These are phyloP conservation scores for Suhomyces anneliseae DNA, from an alignment of 1,139 yeast species.

Conservation along the genomic window DNA sequence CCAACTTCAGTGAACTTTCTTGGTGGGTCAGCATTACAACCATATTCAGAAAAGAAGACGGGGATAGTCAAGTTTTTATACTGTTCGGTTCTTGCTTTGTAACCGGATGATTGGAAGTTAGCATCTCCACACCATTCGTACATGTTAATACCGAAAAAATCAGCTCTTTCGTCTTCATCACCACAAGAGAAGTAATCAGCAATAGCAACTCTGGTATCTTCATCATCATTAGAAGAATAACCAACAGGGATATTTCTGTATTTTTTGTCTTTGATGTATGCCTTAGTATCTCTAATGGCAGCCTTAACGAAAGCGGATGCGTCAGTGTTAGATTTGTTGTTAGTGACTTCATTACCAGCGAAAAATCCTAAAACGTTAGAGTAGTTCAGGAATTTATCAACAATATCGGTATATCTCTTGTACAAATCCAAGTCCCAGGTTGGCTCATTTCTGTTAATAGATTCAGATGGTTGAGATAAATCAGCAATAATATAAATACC, in stretches of 20 bases:
- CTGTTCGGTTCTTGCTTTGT: slow-evolving; percentile 57
- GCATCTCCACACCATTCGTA: slow-evolving; percentile 90
- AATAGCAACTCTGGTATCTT: slow-evolving; percentile 66
- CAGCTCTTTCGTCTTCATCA: slow-evolving; percentile 62
- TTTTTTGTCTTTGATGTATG: slow-evolving; percentile 63
- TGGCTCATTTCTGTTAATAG: slow-evolving; percentile 77
- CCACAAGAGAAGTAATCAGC: slow-evolving; percentile 84
- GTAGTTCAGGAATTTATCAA: slow-evolving; percentile 80
- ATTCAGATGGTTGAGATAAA: slow-evolving; percentile 78
- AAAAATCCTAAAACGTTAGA: slow-evolving; percentile 89
- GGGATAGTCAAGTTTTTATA: slow-evolving; percentile 72
- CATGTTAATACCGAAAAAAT: slow-evolving; percentile 88
- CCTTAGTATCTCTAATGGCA: slow-evolving; percentile 86
- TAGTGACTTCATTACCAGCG: slow-evolving; percentile 88
- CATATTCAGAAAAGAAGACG: slow-evolving; percentile 82
- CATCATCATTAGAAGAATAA: slow-evolving; percentile 88
- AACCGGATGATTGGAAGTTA: slow-evolving; percentile 69
- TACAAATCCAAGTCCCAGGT: slow-evolving; percentile 67
- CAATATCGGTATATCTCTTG: slow-evolving; percentile 73
- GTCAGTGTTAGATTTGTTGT: slow-evolving; percentile 48
- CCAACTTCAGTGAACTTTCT: slow-evolving; percentile 67
- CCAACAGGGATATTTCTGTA: slow-evolving; percentile 86
- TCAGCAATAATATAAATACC: slow-evolving; percentile 88
- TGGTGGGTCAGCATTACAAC: slow-evolving; percentile 65
- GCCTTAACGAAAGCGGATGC: slow-evolving; percentile 87